phyloP scores from a whole-genome alignment of 106 monocot species.

The Platanthera zijinensis region DNA sequence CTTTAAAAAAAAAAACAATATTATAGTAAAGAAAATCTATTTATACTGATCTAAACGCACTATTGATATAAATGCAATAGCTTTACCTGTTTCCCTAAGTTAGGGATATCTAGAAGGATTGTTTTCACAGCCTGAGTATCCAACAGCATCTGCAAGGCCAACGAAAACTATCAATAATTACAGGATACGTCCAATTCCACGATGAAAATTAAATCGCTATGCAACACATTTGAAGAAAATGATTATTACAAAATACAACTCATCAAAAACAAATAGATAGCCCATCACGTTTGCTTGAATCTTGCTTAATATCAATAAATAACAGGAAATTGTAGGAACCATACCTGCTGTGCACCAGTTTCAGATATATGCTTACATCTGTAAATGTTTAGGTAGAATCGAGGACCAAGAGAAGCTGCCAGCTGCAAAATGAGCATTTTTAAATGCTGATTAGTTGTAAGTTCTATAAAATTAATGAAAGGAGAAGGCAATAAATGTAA shows the following conservation, averaged over 20 bases:
- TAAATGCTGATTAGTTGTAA: background rate
- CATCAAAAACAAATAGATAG: background rate
- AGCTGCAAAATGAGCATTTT: constrained; percentile 29
- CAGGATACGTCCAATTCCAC: background rate
- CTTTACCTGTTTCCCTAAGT: constrained; percentile 81
- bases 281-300: background rate
- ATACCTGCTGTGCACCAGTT: constrained; percentile 97
- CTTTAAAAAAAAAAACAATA: background rate
- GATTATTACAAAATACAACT: too few species aligned
- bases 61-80: background rate
- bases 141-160: constrained; percentile 69
- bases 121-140: constrained; percentile 97
- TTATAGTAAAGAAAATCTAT: background rate
- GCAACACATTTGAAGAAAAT: background rate
- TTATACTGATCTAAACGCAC: background rate
- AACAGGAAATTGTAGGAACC: constrained; percentile 1
- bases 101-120: constrained; percentile 85
- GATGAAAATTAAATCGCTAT: background rate
- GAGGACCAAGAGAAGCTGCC: constrained; percentile 95
- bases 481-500: background rate
- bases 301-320: background rate
- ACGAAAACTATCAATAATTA: background rate
- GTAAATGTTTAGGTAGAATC: constrained; percentile 92
- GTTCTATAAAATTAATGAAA: background rate
- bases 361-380: constrained; percentile 97